phyloP scores from a whole-genome alignment of 2,329 filamentous ascomycete genomes.

The Epichloe hybrida region DNA sequence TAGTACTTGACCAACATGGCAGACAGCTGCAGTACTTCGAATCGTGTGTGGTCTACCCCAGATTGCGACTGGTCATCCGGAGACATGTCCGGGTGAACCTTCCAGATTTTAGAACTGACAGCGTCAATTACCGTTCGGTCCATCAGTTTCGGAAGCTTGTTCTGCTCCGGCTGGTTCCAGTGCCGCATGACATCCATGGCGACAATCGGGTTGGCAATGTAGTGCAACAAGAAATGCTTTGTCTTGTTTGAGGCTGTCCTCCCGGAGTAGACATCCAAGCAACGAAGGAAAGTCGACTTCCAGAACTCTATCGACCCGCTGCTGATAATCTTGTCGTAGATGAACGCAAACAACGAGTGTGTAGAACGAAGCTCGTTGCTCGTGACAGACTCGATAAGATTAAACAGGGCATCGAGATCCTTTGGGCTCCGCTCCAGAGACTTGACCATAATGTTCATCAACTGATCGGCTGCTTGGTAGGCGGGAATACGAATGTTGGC shows the following conservation, averaged over 20 bases:
- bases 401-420: conserved; percentile 74
- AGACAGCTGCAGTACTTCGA: conserved; percentile 90
- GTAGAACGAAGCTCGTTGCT: conserved; percentile 68
- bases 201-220: conserved; percentile 89
- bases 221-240: conserved; percentile 83
- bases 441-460: conserved; percentile 73
- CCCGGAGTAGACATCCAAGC: conserved; percentile 74
- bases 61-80: conserved; percentile 72
- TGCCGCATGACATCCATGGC: conserved; percentile 90
- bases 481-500: conserved; percentile 66
- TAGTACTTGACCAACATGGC: conserved; percentile 95
- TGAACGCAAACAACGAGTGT: conserved; percentile 63
- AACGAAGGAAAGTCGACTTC: conserved; percentile 67
- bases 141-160: conserved; percentile 56
- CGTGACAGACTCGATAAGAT: conserved; percentile 71
- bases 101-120: conserved; percentile 89
- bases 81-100: conserved; percentile 67
- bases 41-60: conserved; percentile 87
- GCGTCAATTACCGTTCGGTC: conserved; percentile 79
- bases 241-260: conserved; percentile 72
- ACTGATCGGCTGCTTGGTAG: conserved; percentile 77
- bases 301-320: conserved; percentile 78
- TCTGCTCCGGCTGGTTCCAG: conserved; percentile 47
- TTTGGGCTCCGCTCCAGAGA: conserved; percentile 62
- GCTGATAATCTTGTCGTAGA: conserved; percentile 74